A percentile compares a stretch with the other conserved stretches of the same genome.
Evolutionary conservation across 2,329 filamentous ascomycete species (phyloP).

Genomic region (Fonsecaea pugnacius): DNA sequence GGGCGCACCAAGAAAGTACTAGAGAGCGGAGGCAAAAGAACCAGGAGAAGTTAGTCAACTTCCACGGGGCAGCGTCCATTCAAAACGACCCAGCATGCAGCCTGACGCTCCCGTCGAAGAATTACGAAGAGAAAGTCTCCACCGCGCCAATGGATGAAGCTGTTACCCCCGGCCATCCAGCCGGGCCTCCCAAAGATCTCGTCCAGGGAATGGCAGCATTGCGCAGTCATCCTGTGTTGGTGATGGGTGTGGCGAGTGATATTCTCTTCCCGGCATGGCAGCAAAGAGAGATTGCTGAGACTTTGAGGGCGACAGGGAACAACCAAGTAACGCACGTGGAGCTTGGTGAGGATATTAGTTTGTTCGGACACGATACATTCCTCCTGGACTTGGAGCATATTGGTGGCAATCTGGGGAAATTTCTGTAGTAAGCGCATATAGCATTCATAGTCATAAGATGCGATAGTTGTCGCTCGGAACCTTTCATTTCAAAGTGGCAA

Average conservation of each 20-base stretch:
- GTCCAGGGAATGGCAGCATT: slow-evolving; percentile 73
- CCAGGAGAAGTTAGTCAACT: slow-evolving; percentile 56
- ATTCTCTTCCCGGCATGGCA: slow-evolving; percentile 98
- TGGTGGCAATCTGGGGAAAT: slow-evolving; percentile 78
- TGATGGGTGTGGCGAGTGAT: slow-evolving; percentile 93
- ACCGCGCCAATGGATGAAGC: slow-evolving; percentile 43
- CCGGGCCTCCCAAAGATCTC: slow-evolving; percentile 75
- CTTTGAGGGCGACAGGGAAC: slow-evolving; percentile 77
- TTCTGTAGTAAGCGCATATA: slow-evolving; percentile 64
- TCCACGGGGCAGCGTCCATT: slow-evolving; percentile 41
- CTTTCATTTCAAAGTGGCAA: neutral
- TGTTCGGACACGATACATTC: slow-evolving; percentile 98
- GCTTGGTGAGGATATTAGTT: slow-evolving; percentile 87
- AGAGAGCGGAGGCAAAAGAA: slow-evolving; percentile 66
- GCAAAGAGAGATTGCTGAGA: slow-evolving; percentile 88
- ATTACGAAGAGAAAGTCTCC: slow-evolving; percentile 81
- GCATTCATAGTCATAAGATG: neutral
- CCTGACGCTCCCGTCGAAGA: slow-evolving; percentile 77
- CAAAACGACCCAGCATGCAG: slow-evolving; percentile 65
- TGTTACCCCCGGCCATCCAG: slow-evolving; percentile 41
- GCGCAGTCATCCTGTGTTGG: slow-evolving; percentile 77
- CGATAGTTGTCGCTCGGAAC: neutral
- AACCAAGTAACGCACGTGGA: slow-evolving; percentile 83
- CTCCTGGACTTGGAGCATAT: slow-evolving; percentile 89
- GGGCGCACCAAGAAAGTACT: slow-evolving; percentile 68